phyloP scores from a whole-genome alignment of 2,329 filamentous ascomycete genomes.

The Fusarium protoensiforme region DNA sequence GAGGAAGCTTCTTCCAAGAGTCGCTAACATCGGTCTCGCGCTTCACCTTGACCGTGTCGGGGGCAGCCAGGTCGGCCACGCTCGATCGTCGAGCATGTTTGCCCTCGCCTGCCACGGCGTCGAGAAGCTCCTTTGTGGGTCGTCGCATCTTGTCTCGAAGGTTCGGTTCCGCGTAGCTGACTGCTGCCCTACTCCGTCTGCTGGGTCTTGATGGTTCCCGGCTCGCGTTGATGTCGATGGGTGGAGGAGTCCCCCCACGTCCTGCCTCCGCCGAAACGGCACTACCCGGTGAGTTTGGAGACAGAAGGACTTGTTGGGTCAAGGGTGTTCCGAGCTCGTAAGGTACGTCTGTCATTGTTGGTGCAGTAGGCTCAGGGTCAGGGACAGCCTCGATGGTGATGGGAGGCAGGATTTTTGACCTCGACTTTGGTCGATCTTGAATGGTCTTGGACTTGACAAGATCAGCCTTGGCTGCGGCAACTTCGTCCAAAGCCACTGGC shows the following conservation, averaged over 20 bases:
- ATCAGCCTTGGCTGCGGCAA: constrained; percentile 53
- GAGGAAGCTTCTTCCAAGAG: constrained; percentile 46
- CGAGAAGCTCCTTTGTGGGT: constrained; percentile 79
- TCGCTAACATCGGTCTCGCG: constrained; percentile 46
- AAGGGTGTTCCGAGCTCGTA: constrained; percentile 44
- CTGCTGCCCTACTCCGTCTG: constrained; percentile 72
- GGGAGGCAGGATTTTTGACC: constrained; percentile 41
- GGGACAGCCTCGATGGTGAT: constrained; percentile 33
- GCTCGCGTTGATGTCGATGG: constrained; percentile 64
- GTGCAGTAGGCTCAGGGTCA: constrained; percentile 26
- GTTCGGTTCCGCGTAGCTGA: constrained; percentile 87
- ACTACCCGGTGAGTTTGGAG: constrained; percentile 62
- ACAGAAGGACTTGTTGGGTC: constrained; percentile 55
- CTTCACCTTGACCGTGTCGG: constrained; percentile 46
- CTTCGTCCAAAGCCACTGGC: constrained; percentile 48
- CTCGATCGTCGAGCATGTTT: constrained; percentile 60
- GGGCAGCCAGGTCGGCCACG: constrained; percentile 42
- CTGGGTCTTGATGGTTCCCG: constrained; percentile 72
- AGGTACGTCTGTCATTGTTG: constrained; percentile 21
- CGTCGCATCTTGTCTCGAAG: constrained; percentile 86
- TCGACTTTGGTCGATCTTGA: constrained; percentile 42
- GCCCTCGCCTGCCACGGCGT: constrained; percentile 76
- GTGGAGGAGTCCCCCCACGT: constrained; percentile 68
- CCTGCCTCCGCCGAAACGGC: constrained; percentile 48
- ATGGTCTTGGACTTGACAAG: constrained; percentile 41